phyloP scores from a whole-genome alignment of 1,284 basidiomycete species.

The Gomphus sp. region DNA sequence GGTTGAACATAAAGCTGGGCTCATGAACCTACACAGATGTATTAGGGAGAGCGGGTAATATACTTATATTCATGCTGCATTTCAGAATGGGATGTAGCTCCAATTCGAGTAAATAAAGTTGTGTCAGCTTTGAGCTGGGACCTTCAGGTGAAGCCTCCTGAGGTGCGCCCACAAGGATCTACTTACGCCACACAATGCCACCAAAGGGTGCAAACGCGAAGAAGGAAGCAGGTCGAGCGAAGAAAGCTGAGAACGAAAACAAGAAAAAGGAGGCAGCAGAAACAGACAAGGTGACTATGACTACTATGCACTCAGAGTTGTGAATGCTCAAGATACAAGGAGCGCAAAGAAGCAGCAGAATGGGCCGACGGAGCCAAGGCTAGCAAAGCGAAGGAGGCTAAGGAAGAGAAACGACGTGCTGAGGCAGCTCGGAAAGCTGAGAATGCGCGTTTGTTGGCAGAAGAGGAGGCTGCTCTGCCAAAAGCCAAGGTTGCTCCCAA shows the following conservation, averaged over 20 bases:
- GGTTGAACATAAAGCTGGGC: conserved; percentile 50
- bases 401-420: conserved; percentile 67
- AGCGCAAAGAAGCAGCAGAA: conserved; percentile 65
- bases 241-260: conserved; percentile 89
- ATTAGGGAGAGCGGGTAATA: background rate
- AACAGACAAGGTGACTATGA: conserved; percentile 41
- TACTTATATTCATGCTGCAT: conserved; percentile 13
- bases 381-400: conserved; percentile 62
- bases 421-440: conserved; percentile 71
- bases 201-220: conserved; percentile 84
- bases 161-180: conserved; percentile 1
- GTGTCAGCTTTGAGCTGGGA: too few relatives aligned
- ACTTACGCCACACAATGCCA: conserved; percentile 28
- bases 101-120: conserved; percentile 59
- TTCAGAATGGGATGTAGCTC: conserved; percentile 64
- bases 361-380: conserved; percentile 69
- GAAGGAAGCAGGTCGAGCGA: conserved; percentile 81
- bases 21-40: conserved; percentile 22
- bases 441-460: conserved; percentile 67
- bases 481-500: conserved; percentile 64
- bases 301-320: conserved; percentile 3
- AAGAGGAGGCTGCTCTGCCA: conserved; percentile 71
- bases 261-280: conserved; percentile 58
- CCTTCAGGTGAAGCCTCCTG: too few relatives aligned
- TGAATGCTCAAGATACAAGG: conserved; percentile 32